Base-by-base conservation (phyloP, 106 monocot species). In the Apostasia shenzhenica region DNA sequence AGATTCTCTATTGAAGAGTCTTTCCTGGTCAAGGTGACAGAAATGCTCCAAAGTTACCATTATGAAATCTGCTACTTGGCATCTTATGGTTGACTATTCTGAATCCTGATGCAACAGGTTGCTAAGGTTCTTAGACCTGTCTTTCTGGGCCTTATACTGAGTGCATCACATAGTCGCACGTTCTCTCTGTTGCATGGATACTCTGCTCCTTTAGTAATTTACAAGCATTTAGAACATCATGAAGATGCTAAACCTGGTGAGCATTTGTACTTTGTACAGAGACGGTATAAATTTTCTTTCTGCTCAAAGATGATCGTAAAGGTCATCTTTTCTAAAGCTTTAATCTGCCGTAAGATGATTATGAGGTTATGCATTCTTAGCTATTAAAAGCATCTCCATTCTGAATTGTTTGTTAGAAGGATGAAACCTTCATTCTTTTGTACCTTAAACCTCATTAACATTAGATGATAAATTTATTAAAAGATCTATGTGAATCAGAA, bases 171-270 rank as follows among this genome's bases (percentile, higher is more conserved):
- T 67, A 90, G 99, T 54, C 93, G 99, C 10, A 99, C 99, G 51
- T 99, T 99, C 81, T 99, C 93, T 38, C 74, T 99, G 67, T 61
- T 99, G 62, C 67, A 99, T 84, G 99, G 93, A 68, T 99, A 99
- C 56, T 90, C 93, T 79, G 99, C 92, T 38, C 93, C 93, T 12
- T 48, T 93, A 74, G 83, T 77, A 66, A 78, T 93, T 8, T 99
- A 99, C 74, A 88, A 93, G 75, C 87, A 90, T 70, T 77, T 99
- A 45, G 83, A 81, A 63, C 71, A 93, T 78, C 83, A 93, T 78
- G 99, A 93, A 63, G 93, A 99, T 73, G 73, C 55, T 61, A 85
- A 77, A 69, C 53, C 72, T 75, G 90, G 99, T 93, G 60, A 83
- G 52, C 48, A 57, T 5, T 64, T 75, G n/a, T 63, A 42, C 11